phyloP scores from a whole-genome alignment of 2,329 filamentous ascomycete genomes.

The Ophiostoma pallidulum region DNA sequence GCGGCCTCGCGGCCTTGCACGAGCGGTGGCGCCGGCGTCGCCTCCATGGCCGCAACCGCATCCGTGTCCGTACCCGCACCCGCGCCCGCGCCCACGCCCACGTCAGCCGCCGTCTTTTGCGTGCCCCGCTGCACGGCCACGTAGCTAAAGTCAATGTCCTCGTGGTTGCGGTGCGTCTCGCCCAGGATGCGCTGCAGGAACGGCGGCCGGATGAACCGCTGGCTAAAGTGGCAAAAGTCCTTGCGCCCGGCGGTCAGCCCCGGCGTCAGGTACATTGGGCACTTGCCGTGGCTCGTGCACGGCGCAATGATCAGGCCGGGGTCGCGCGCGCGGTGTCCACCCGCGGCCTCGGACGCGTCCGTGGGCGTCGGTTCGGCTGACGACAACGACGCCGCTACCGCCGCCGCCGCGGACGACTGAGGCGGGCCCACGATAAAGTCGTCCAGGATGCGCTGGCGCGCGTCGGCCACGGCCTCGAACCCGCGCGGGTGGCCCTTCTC shows the following conservation, averaged over 20 bases:
- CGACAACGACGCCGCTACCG: background rate
- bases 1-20: conserved; percentile 47
- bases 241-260: conserved; percentile 66
- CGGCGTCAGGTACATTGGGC: conserved; percentile 74
- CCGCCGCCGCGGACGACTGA: conserved; percentile 14
- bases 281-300: conserved; percentile 82
- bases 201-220: conserved; percentile 74
- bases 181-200: conserved; percentile 73
- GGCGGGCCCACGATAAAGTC: conserved; percentile 59
- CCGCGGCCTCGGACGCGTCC: conserved; percentile 11
- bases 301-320: conserved; percentile 57
- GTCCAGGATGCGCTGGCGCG: conserved; percentile 67
- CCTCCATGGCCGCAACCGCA: conserved; percentile 11
- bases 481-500: conserved; percentile 89
- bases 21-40: conserved; percentile 11
- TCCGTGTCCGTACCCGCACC: no score
- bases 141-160: conserved; percentile 87
- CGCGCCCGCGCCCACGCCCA: conserved; percentile 27
- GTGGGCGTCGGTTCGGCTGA: conserved; percentile 1
- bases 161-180: conserved; percentile 64
- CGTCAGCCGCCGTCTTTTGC: conserved; percentile 4
- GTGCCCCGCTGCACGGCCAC: conserved; percentile 69
- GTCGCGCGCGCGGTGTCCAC: conserved; percentile 33
- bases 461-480: conserved; percentile 84
- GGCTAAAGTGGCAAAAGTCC: conserved; percentile 84